Percentiles rank a stretch among this genome's conserved stretches.
These are phyloP conservation scores for Phytophthora pini DNA, from an alignment of 352 stramenopile species.

Conservation along the genomic window DNA sequence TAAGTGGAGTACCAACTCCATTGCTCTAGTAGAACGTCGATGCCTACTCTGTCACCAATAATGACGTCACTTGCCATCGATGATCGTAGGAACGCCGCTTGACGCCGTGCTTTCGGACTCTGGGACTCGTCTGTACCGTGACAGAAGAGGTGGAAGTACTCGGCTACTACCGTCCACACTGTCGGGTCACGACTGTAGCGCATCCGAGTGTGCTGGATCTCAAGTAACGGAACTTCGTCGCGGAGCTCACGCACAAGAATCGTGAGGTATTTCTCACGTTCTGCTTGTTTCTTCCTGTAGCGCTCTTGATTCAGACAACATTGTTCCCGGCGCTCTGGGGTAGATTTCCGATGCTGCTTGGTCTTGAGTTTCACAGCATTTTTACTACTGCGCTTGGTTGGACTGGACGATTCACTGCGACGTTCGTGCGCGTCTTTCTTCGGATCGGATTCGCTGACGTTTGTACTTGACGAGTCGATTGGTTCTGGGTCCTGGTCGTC, in stretches of 20 bases:
- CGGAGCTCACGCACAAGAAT: background rate
- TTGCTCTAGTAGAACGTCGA: conserved; percentile 8
- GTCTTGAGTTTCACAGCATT: background rate
- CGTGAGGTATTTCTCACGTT: background rate
- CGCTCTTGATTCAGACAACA: conserved; percentile 4
- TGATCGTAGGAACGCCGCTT: conserved; percentile 23
- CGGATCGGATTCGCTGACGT: too few species aligned
- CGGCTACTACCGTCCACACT: background rate
- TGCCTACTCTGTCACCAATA: conserved; percentile 1
- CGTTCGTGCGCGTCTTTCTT: too few species aligned
- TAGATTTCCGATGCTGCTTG: background rate
- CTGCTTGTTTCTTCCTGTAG: conserved; percentile 1
- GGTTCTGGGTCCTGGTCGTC: background rate
- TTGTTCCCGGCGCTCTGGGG: background rate
- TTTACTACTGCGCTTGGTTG: background rate
- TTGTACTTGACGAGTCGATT: background rate
- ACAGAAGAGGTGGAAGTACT: background rate
- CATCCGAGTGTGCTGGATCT: conserved; percentile 1
- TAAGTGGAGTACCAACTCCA: background rate
- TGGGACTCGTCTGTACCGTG: background rate
- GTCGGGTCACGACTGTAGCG: background rate
- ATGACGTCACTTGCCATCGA: conserved; percentile 16
- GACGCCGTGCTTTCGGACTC: background rate
- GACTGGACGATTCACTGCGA: too few species aligned
- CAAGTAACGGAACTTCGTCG: background rate